These are phyloP conservation scores for Globisporangium heterothallicum DNA, from an alignment of 352 stramenopile genomes.

Conservation along the genomic window DNA sequence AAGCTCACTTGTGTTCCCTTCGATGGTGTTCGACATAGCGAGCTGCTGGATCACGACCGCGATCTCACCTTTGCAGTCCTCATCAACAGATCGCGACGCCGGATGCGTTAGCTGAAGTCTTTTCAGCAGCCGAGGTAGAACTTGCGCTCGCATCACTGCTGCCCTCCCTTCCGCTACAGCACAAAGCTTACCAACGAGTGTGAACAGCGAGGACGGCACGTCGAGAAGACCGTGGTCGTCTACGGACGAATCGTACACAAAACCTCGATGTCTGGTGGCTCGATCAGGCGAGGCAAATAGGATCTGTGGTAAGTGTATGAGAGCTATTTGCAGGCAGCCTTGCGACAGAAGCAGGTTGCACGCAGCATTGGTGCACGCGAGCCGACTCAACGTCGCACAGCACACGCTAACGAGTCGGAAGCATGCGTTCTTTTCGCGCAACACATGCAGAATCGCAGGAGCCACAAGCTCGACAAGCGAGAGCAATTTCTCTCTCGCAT, in stretches of 20 bases:
- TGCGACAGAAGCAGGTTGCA: constrained; percentile 41
- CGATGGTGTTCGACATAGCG: constrained; percentile 44
- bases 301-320: constrained; percentile 56
- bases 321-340: constrained; percentile 45
- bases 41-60: constrained; percentile 43
- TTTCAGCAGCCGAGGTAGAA: constrained; percentile 65
- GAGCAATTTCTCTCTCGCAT: constrained; percentile 36
- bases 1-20: constrained; percentile 65
- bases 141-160: constrained; percentile 54
- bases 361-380: constrained; percentile 50
- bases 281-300: constrained; percentile 17
- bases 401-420: constrained; percentile 38
- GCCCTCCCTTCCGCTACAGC: constrained; percentile 45
- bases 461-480: constrained; percentile 43
- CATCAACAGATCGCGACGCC: constrained; percentile 17
- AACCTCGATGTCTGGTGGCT: neutral
- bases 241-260: constrained; percentile 23
- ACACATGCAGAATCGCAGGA: constrained; percentile 48
- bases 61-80: constrained; percentile 65
- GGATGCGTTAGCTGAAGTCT: constrained; percentile 44
- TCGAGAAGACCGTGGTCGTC: constrained; percentile 42
- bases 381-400: constrained; percentile 50
- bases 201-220: constrained; percentile 61
- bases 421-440: constrained; percentile 39
- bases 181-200: constrained; percentile 58